Evolutionary conservation across 2,329 filamentous ascomycete species (phyloP), one percentile per base, ranked within the genome.

Genomic region (Polytolypa hystricis): DNA sequence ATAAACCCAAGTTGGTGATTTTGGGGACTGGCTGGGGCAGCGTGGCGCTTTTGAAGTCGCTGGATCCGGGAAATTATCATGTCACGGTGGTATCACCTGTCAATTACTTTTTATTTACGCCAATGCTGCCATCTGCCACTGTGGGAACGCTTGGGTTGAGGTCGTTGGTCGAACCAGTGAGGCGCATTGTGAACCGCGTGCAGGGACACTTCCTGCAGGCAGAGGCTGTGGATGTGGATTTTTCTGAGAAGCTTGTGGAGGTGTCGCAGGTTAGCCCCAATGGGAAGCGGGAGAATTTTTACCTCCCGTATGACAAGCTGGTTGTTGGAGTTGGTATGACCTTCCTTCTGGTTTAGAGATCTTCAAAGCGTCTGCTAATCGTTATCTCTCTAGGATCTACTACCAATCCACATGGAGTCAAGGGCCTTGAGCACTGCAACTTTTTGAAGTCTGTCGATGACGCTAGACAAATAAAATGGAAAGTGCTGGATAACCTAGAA

Each of bases 41-140:
- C 51, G 83, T 98, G 42, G 84, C 89, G 4, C 66, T 98, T 41
- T 65, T 98, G 48, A 98, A 98, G 65, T 81, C 84, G 43, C 63
- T 98, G 44, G 82, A 89, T 43, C 80, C 86, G 0, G 84, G 87
- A 9, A 84, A 95, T 50, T 98, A 95, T 56, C 87, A 98, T 59
- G 80, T 98, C 47, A 96, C 89, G 4, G 81, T 98, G 26, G 81
- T 98, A 29, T 93, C 86, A 9, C 89, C 91, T 0, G 82, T 82
- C 23, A 96, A 96, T 53, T 94, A 96, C 64, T 98, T 98, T 64
- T 66, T 98, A 20, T 98, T 98, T 60, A 98, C 91, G 2, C 91
- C 91, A 1, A 96, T 98, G 87, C 70, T 98, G 29, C 91, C 91
- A 2, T 94, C 86, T 21, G 93, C 91, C 5, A 98, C 93, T 0